Conservation (phyloP, 2,329 filamentous ascomycete species). For the Penicillium verrucosum region DNA sequence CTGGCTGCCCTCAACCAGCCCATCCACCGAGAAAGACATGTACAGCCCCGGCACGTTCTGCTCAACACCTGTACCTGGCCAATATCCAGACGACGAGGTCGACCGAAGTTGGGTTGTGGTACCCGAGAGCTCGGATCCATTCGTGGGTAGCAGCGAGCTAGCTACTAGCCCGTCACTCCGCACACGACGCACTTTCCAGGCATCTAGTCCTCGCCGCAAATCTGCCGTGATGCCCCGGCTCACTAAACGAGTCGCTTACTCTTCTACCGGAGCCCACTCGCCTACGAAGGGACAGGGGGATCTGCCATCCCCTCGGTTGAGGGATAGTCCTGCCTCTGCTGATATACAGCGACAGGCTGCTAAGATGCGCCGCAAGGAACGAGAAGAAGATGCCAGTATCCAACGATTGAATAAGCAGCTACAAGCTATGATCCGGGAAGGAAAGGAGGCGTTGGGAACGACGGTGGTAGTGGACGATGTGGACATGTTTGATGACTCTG, state of each 20-base stretch:
- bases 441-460: slow-evolving; percentile 78
- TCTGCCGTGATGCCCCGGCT: slow-evolving; percentile 27
- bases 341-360: slow-evolving; percentile 74
- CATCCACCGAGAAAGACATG: slow-evolving; percentile 25
- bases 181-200: slow-evolving; percentile 21
- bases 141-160: slow-evolving; percentile 5
- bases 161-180: slow-evolving; percentile 19
- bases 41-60: slow-evolving; percentile 18
- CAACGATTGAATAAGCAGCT: slow-evolving; percentile 75
- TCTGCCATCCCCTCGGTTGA: slow-evolving; percentile 30
- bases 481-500: slow-evolving; percentile 38
- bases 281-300: slow-evolving; percentile 22
- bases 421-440: slow-evolving; percentile 83
- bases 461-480: slow-evolving; percentile 61
- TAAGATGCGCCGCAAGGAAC: slow-evolving; percentile 68
- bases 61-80: slow-evolving; percentile 52
- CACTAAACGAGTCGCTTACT: slow-evolving; percentile 21
- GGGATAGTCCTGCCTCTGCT: slow-evolving; percentile 32
- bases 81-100: slow-evolving; percentile 54
- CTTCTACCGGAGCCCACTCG: slow-evolving; percentile 22
- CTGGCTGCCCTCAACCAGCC: slow-evolving; percentile 28
- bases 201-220: slow-evolving; percentile 24
- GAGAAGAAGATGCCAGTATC: slow-evolving; percentile 74
- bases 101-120: slow-evolving; percentile 71
- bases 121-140: slow-evolving; percentile 21